Evolutionary conservation across 352 stramenopile species (phyloP), one percentile per base, ranked within the genome.

Genomic region (Phytophthora cryptogea): DNA sequence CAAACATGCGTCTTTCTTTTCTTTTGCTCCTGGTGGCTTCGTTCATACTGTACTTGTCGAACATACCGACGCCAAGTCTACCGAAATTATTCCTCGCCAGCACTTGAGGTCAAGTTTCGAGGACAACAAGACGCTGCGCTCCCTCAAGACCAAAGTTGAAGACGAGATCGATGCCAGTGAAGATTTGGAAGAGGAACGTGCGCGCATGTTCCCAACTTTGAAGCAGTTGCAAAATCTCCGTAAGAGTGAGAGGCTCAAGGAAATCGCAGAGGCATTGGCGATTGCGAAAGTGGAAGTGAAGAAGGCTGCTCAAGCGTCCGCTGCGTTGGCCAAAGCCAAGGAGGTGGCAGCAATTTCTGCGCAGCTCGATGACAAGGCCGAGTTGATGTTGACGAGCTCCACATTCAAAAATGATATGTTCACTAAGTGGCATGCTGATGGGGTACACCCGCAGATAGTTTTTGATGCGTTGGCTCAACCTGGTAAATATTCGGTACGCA

Each of bases 1-100:
- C 36, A 42, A 42, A n/a, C n/a, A 59, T 59, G 51, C 51, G 39
- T 35, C 39, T 50, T 16, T 50, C 40, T 17, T 1, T 58, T 43
- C 2, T 50, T 36, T n/a, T 49, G 7, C 37, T 58, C 8, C 26
- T 48, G 20, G 13, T 16, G 50, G 14, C 39, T 20, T 9, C 11
- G 4, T 3, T 59, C 28, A 23, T 17, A 35, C 51, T 59, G n/a
- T n/a, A n/a, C n/a, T n/a, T 4, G 17, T 28, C 8, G 27, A 14
- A 48, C 13, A 33, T 16, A 44, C 17, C 17, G 43, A 26, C 27
- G 39, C 39, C 3, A 17, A 11, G 13, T 36, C 40, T 13, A 50
- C 26, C 9, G 47, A 54, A 13, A 36, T 23, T 4, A 17, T 14
- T 26, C 8, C 36, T 27, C 33, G 11, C 26, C 14, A 14, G n/a